Evolutionary conservation across 176 grass and related monocot genomes (phyloP).

Genomic region (Calamus simplicifolius): DNA sequence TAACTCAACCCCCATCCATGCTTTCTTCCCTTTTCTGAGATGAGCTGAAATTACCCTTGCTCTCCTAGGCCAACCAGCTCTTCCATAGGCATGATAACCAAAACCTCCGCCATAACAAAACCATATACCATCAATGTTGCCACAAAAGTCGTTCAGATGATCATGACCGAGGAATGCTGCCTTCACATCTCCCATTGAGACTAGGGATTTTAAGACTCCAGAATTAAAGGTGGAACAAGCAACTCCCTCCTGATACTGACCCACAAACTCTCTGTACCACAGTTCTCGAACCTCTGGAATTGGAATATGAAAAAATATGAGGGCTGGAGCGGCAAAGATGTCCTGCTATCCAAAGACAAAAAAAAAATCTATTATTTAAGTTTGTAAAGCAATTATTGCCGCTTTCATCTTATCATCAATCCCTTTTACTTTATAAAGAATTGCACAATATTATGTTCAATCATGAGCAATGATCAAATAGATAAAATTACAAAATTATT

Average conservation of each 20-base stretch:
- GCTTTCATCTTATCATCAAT: too few relatives aligned
- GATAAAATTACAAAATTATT: too few relatives aligned
- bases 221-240: constrained; percentile 76
- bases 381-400: neutral
- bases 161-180: constrained; percentile 87
- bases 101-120: constrained; percentile 94
- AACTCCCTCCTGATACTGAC: constrained; percentile 76
- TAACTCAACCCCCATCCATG: constrained; percentile 49
- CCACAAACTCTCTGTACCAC: constrained; percentile 60
- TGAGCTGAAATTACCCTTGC: constrained; percentile 40
- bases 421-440: too few relatives aligned
- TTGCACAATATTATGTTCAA: too few relatives aligned
- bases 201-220: constrained; percentile 43
- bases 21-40: constrained; percentile 43
- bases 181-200: constrained; percentile 78
- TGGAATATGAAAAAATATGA: constrained; percentile 92
- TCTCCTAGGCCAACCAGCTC: constrained; percentile 66
- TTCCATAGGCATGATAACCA: constrained; percentile 87
- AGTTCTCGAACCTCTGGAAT: constrained; percentile 62
- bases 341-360: constrained; percentile 21
- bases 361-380: neutral
- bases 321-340: constrained; percentile 29
- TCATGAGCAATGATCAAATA: too few relatives aligned
- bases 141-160: constrained; percentile 93
- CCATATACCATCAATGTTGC: constrained; percentile 54